These are phyloP conservation scores for Fusarium sororula DNA, from an alignment of 2,329 filamentous ascomycete genomes.

Conservation along the genomic window DNA sequence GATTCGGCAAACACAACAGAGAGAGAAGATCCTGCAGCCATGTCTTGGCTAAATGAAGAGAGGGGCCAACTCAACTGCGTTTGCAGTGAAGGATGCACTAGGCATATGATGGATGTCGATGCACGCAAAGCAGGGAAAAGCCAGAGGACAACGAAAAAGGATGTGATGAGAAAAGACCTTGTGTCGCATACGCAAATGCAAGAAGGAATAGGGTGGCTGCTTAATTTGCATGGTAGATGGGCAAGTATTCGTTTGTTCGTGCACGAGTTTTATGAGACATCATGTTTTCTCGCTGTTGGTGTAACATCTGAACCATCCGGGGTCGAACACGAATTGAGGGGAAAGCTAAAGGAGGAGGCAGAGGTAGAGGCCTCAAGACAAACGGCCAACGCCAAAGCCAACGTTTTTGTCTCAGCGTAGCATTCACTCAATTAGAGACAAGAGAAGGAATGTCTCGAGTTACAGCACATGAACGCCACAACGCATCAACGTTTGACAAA, in stretches of 20 bases:
- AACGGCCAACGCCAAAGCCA: not conserved
- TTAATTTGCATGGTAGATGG: not conserved
- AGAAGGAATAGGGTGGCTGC: not conserved
- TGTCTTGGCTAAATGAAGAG: not conserved
- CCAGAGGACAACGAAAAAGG: not conserved
- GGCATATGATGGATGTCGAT: not conserved
- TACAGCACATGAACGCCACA: constrained; percentile 17
- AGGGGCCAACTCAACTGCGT: not conserved
- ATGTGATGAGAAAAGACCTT: constrained; percentile 3
- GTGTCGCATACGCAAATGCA: not conserved
- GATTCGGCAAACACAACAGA: not conserved
- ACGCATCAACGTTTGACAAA: not conserved
- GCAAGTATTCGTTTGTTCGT: not conserved
- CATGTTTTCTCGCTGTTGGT: constrained; percentile 19
- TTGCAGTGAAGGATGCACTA: not conserved
- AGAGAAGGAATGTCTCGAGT: not conserved
- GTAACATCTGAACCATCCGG: constrained; percentile 7
- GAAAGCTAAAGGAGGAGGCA: not conserved
- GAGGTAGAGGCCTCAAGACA: constrained; percentile 4
- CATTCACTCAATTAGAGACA: not conserved
- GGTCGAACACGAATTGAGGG: constrained; percentile 12
- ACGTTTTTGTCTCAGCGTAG: not conserved
- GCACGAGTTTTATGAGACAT: constrained; percentile 22
- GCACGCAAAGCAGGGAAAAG: not conserved
- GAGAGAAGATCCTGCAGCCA: constrained; percentile 24